phyloP scores from a whole-genome alignment of 192 early-diverging fungal genomes.

The Dispira parvispora region DNA sequence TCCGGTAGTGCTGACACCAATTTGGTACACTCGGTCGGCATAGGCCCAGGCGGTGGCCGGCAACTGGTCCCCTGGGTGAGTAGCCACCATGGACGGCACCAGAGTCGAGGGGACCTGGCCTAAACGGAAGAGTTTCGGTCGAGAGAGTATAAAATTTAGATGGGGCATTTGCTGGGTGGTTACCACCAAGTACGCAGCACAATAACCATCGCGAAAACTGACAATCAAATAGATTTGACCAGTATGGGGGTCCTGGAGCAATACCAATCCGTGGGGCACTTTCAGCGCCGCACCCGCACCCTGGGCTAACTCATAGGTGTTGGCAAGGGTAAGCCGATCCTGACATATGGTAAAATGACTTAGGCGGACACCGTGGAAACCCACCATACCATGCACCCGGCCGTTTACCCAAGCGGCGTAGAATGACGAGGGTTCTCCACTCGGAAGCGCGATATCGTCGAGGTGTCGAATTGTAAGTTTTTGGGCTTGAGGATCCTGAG shows the following conservation, averaged over 20 bases:
- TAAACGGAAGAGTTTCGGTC: neutral
- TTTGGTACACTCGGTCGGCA: neutral
- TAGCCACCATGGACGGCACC: neutral
- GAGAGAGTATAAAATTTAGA: neutral
- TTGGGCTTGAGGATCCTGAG: neutral
- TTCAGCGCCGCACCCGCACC: neutral
- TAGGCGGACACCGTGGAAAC: neutral
- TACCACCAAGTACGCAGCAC: neutral
- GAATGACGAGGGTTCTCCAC: neutral
- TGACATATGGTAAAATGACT: neutral
- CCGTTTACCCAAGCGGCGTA: neutral
- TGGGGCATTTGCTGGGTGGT: neutral
- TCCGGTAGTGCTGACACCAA: neutral
- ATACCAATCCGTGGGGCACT: neutral
- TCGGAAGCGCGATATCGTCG: neutral
- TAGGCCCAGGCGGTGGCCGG: neutral
- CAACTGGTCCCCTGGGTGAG: neutral
- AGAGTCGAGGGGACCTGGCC: neutral
- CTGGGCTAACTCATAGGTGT: neutral
- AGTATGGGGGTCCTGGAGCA: neutral
- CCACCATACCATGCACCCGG: neutral
- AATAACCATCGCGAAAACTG: neutral
- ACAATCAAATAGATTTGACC: neutral
- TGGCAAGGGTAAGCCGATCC: neutral
- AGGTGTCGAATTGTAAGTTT: neutral